Evolutionary conservation across 805 yeast genomes (phyloP).

Genomic region (Sporopachydermia quercuum): DNA sequence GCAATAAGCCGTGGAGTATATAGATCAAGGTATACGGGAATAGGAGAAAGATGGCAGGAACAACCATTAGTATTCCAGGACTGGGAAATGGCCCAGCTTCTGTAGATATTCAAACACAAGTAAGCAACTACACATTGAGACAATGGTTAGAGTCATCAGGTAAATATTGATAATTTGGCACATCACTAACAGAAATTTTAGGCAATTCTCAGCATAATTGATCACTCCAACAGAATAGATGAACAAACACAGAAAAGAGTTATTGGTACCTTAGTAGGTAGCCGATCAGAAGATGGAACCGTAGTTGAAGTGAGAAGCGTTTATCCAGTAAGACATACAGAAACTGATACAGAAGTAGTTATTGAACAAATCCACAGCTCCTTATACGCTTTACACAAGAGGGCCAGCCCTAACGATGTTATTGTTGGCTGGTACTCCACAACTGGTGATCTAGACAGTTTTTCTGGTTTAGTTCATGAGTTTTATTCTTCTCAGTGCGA

Average conservation of each 20-base stretch:
- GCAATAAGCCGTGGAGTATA: too few relatives aligned
- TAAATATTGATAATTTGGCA: too few relatives aligned
- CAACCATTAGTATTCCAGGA: background rate
- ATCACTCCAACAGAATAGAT: conserved; percentile 46
- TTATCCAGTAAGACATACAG: conserved; percentile 69
- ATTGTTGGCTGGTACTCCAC: conserved; percentile 80
- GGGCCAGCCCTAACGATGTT: conserved; percentile 62
- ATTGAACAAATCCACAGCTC: conserved; percentile 64
- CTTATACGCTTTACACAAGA: conserved; percentile 56
- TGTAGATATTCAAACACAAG: background rate
- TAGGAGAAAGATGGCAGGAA: background rate
- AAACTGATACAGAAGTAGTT: conserved; percentile 58
- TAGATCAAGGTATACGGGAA: conserved; percentile 3
- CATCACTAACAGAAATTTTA: conserved; percentile 29
- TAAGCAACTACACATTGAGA: too few relatives aligned
- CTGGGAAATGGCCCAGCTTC: background rate
- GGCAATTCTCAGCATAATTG: conserved; percentile 64
- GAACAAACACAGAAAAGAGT: conserved; percentile 40
- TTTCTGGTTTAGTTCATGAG: conserved; percentile 68
- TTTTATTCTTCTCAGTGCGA: conserved; percentile 57
- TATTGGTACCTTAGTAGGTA: conserved; percentile 72
- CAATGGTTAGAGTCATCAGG: too few relatives aligned
- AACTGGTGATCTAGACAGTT: conserved; percentile 42
- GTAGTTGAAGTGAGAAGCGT: conserved; percentile 61
- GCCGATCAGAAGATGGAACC: conserved; percentile 70